phyloP scores from a whole-genome alignment of 129 eudicot species.

The Logfia minima region DNA sequence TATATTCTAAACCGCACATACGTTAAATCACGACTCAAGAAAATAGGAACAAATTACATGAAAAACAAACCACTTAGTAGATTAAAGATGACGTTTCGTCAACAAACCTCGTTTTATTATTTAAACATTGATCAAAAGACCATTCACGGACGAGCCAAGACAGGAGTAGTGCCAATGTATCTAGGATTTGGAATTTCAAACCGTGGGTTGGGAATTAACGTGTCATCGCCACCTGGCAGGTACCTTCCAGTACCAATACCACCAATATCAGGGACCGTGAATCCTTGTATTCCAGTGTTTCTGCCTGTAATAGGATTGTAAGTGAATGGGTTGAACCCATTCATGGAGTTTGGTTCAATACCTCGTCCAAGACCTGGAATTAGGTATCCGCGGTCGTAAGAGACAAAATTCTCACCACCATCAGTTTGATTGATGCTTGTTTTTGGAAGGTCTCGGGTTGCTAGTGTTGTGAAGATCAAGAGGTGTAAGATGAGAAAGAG shows the following conservation, averaged over 20 bases:
- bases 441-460: conserved; percentile 33
- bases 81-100: too few species aligned
- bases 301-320: conserved; percentile 50
- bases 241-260: conserved; percentile 14
- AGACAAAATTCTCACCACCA: conserved; percentile 31
- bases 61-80: background rate
- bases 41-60: background rate
- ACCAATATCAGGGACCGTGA: conserved; percentile 17
- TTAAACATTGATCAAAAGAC: background rate
- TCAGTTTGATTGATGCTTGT: conserved; percentile 20
- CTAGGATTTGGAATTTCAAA: conserved; percentile 37
- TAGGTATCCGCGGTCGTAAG: conserved; percentile 44
- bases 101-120: background rate
- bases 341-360: conserved; percentile 25
- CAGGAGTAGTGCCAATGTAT: conserved; percentile 22
- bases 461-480: conserved; percentile 15
- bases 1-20: too few species aligned
- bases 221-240: conserved; percentile 63
- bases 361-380: conserved; percentile 54
- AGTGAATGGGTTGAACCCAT: conserved; percentile 36
- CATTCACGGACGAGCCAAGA: conserved; percentile 23
- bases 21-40: background rate
- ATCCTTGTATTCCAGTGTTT: conserved; percentile 28
- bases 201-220: conserved; percentile 49
- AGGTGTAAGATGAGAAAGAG: conserved; percentile 25